Conservation (phyloP, 2,329 filamentous ascomycete genomes). For the Aspergillus viridinutans region DNA sequence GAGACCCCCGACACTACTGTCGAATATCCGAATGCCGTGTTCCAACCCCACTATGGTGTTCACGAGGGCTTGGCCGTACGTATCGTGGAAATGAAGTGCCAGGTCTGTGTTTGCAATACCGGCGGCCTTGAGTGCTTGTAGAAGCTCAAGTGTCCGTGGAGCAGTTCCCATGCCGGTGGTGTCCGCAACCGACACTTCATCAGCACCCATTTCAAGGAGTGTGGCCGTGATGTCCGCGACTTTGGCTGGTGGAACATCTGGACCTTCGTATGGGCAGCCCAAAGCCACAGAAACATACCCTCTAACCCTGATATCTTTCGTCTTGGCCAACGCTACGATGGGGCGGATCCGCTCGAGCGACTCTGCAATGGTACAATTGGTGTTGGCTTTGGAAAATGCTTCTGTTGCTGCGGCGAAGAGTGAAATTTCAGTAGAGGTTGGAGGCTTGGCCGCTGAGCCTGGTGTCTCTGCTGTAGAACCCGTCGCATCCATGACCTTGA, state of each 20-base stretch:
- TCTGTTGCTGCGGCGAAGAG: conserved; percentile 64
- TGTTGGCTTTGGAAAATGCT: conserved; percentile 61
- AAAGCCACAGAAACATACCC: conserved; percentile 63
- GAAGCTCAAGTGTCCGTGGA: conserved; percentile 54
- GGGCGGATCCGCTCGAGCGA: conserved; percentile 57
- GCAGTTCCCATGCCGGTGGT: conserved; percentile 66
- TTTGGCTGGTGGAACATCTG: conserved; percentile 55
- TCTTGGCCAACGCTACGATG: conserved; percentile 54
- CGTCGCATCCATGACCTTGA: conserved; percentile 49
- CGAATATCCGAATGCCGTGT: conserved; percentile 60
- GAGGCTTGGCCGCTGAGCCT: conserved; percentile 23
- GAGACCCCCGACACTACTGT: conserved; percentile 60
- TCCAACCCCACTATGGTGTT: conserved; percentile 61
- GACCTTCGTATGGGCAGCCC: conserved; percentile 63
- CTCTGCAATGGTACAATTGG: conserved; percentile 61
- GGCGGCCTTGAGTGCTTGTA: conserved; percentile 56
- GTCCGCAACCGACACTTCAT: conserved; percentile 62
- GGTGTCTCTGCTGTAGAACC: conserved; percentile 29
- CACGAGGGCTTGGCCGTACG: conserved; percentile 61
- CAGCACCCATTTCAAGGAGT: conserved; percentile 61
- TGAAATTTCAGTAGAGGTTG: conserved; percentile 52
- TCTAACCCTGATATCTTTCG: conserved; percentile 54
- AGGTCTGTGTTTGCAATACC: conserved; percentile 58
- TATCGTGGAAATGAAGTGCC: conserved; percentile 64
- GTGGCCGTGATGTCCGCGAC: conserved; percentile 59